A percentile compares a stretch with the other conserved stretches of the same genome.
Conservation (phyloP, 2,329 filamentous ascomycete species). For the Penicillium sp. region DNA sequence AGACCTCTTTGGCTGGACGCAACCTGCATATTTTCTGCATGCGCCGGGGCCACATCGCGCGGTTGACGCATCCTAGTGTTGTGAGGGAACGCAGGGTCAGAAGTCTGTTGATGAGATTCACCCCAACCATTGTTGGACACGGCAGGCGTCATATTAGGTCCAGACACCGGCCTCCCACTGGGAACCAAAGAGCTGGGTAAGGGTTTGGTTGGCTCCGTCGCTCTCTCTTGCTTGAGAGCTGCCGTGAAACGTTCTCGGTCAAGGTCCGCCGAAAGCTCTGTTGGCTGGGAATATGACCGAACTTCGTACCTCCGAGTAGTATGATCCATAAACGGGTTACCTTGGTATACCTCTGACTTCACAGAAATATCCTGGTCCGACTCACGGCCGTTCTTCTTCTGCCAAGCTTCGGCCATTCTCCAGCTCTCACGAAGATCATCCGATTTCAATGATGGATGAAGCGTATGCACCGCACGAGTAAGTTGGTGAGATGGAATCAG, state of each 20-base stretch:
- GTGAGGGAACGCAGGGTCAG: background rate
- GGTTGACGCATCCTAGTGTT: conserved; percentile 6
- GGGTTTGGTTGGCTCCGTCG: background rate
- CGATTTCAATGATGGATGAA: conserved; percentile 16
- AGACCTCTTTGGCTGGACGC: background rate
- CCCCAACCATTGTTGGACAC: background rate
- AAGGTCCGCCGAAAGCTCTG: conserved; percentile 14
- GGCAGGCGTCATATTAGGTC: background rate
- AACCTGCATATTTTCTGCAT: background rate
- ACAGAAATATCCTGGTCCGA: background rate
- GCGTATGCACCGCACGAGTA: conserved; percentile 6
- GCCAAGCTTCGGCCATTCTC: conserved; percentile 17
- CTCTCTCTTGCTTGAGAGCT: conserved; percentile 19
- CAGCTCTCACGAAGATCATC: conserved; percentile 20
- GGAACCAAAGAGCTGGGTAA: background rate
- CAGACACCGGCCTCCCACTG: background rate
- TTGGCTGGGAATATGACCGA: background rate
- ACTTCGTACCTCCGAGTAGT: background rate
- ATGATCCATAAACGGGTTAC: background rate
- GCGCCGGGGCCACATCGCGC: conserved; percentile 3
- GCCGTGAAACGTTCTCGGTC: conserved; percentile 25
- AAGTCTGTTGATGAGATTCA: background rate
- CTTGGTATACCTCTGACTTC: background rate
- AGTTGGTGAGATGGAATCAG: conserved; percentile 13
- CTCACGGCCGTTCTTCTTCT: conserved; percentile 8